A percentile compares a stretch with the other conserved stretches of the same genome.
These are phyloP conservation scores for Coniochaeta ligniaria DNA, from an alignment of 2,329 filamentous ascomycete genomes.

Conservation along the genomic window DNA sequence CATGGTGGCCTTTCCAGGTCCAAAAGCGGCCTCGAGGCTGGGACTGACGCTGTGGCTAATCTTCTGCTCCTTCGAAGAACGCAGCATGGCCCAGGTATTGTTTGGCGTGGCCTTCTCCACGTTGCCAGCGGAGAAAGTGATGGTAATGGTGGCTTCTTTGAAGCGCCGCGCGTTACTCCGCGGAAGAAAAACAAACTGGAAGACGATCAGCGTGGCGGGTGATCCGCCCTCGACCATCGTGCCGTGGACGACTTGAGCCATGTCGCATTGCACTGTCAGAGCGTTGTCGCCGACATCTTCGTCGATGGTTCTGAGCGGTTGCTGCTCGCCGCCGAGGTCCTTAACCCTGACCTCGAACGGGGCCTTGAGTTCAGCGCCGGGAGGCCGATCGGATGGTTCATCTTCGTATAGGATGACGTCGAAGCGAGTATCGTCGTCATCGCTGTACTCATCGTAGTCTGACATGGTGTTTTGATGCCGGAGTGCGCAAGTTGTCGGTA, in stretches of 20 bases:
- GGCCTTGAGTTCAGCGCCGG: neutral
- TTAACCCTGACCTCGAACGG: neutral
- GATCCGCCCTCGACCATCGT: neutral
- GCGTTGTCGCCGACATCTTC: neutral
- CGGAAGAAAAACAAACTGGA: constrained; percentile 1
- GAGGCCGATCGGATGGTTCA: neutral
- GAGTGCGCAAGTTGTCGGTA: too few relatives aligned
- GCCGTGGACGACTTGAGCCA: neutral
- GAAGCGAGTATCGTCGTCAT: neutral
- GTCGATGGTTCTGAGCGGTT: neutral
- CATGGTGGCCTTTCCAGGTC: neutral
- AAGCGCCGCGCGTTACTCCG: neutral
- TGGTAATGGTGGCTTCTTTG: neutral
- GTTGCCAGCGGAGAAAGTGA: neutral
- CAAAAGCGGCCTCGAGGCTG: neutral
- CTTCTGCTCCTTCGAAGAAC: neutral
- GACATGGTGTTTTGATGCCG: neutral
- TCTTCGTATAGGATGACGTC: neutral
- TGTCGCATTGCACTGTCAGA: neutral
- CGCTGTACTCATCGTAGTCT: neutral
- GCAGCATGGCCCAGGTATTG: neutral
- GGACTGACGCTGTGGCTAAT: constrained; percentile 2
- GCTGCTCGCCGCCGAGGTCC: constrained; percentile 1
- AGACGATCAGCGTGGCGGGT: constrained; percentile 1
- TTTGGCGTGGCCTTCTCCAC: neutral